Evolutionary conservation across 2,329 filamentous ascomycete genomes (phyloP).

Genomic region (Trichoderma lentiforme): DNA sequence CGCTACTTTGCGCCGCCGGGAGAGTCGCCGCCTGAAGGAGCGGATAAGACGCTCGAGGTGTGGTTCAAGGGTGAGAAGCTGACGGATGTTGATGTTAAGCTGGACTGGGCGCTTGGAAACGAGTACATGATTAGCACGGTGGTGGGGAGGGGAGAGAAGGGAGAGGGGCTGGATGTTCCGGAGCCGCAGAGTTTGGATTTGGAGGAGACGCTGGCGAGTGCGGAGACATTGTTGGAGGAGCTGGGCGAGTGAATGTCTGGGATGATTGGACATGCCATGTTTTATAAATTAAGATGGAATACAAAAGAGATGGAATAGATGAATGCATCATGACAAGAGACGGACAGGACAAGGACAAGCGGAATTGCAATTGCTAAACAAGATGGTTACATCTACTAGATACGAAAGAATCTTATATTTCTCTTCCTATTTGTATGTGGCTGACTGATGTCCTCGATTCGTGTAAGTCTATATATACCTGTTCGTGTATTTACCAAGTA

Average conservation of each 20-base stretch:
- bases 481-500: background rate
- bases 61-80: constrained; percentile 31
- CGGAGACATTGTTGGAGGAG: constrained; percentile 30
- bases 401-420: background rate
- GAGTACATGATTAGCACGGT: constrained; percentile 56
- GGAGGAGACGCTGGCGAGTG: constrained; percentile 45
- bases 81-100: constrained; percentile 34
- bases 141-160: constrained; percentile 42
- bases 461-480: background rate
- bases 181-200: constrained; percentile 43
- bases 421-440: background rate
- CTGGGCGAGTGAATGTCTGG: background rate
- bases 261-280: background rate
- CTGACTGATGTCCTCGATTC: background rate
- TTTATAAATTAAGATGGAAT: background rate
- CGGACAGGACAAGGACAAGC: background rate
- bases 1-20: constrained; percentile 56
- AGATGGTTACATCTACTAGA: background rate
- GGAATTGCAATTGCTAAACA: background rate
- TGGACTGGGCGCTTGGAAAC: constrained; percentile 43
- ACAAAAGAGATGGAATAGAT: background rate
- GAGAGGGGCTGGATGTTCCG: constrained; percentile 33
- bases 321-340: background rate
- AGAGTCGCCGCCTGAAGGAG: constrained; percentile 20
- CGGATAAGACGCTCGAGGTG: constrained; percentile 26